Evolutionary conservation across 2,329 filamentous ascomycete genomes (phyloP), one percentile per base, ranked within the genome.

Genomic region (Tolypocladium tundrense): DNA sequence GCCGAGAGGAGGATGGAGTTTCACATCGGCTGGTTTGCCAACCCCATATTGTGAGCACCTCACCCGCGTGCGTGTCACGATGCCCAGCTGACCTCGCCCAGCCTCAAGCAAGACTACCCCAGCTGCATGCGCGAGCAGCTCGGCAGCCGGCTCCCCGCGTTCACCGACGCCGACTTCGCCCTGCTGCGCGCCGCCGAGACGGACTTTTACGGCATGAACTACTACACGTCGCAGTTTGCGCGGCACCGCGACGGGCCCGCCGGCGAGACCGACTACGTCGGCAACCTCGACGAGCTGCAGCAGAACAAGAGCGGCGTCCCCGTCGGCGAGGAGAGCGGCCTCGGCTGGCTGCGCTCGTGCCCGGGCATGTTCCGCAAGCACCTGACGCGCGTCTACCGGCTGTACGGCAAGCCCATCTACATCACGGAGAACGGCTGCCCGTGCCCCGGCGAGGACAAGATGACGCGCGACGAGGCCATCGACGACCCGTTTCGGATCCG

Each of bases 171-270:
- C 64, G 90, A 96, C 69, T 72, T 78, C 31, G 83, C 82, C 2
- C 77, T 94, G 19, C 84, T 96, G 53, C 80, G 88, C 67, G 70
- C 37, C 39, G 90, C 88, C 16, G 90, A 87, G 69, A 94, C 93
- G 72, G 91, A 95, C 77, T 95, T 95, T 74, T 95, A 95, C 73
- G 91, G 90, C 71, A 93, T 93, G 89, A 95, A 96, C 78, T 88
- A 91, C 79, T 96, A 96, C 78, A 92, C 89, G 53, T 88, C 90
- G 68, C 90, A 94, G 79, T 95, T 89, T 75, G 86, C 95, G 75
- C 86, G 85, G 70, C 86, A 92, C 74, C 83, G 84, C 67, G 79
- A 81, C 10, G 80, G 79, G 8, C 75, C 79, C 51, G 75, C 88
- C 0, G 78, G 82, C 1, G 75, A 76, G 3, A 80, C 88, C 54